Evolutionary conservation across 208 protist genomes (phyloP).

Genomic region (Crithidia thermophila): DNA sequence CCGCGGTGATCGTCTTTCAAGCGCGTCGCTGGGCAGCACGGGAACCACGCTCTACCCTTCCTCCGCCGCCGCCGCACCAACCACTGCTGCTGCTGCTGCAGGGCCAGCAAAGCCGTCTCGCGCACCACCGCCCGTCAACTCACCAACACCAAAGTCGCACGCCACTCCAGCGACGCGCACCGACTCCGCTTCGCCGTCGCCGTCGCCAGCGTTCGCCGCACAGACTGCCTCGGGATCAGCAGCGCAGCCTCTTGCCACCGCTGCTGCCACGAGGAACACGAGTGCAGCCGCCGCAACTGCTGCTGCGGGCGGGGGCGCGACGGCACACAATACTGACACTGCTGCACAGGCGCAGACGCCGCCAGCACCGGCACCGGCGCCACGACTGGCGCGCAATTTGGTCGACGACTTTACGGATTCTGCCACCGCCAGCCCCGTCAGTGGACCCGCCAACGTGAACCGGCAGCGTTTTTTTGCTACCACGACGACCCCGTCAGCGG

Average conservation of each 20-base stretch:
- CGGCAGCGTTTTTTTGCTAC: neutral
- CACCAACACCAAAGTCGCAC: conserved; percentile 1
- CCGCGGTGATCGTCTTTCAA: conserved; percentile 3
- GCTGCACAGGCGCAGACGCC: conserved; percentile 5
- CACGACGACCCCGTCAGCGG: neutral
- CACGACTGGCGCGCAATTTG: conserved; percentile 27
- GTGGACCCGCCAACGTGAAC: neutral
- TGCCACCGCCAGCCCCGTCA: conserved; percentile 5
- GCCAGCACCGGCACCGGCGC: conserved; percentile 19
- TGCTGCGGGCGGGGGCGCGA: neutral
- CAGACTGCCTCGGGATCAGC: neutral
- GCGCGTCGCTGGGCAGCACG: neutral
- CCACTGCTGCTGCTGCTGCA: neutral
- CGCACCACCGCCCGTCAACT: conserved; percentile 17
- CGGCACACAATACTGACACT: conserved; percentile 10
- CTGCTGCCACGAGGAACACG: neutral
- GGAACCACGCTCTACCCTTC: neutral
- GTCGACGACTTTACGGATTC: conserved; percentile 28
- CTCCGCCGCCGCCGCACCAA: neutral
- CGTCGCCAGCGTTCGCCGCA: neutral
- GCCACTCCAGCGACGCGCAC: neutral
- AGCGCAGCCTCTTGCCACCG: neutral
- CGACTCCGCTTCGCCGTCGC: conserved; percentile 1
- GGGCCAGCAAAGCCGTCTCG: conserved; percentile 17
- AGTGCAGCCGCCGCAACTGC: neutral